phyloP scores from a whole-genome alignment of 257 asterid genomes.

The Oldenlandia corymbosa region DNA sequence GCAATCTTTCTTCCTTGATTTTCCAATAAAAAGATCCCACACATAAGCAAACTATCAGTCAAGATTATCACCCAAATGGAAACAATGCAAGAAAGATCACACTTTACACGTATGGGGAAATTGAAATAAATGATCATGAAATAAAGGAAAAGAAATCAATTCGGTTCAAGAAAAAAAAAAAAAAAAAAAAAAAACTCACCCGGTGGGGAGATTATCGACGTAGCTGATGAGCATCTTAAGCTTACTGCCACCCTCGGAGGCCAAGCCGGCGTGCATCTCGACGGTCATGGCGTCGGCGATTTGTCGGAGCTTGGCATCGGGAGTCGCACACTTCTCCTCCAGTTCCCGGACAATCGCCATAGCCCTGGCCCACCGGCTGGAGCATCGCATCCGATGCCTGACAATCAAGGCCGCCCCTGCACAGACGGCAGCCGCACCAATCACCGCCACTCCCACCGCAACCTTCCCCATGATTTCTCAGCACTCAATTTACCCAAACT shows the following conservation, averaged over 20 bases:
- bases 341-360: constrained; percentile 53
- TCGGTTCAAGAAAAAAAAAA: background rate
- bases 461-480: constrained; percentile 42
- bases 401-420: constrained; percentile 63
- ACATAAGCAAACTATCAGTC: background rate
- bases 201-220: constrained; percentile 77
- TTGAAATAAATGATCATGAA: too few species aligned
- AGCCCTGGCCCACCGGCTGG: constrained; percentile 58
- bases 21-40: background rate
- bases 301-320: constrained; percentile 51
- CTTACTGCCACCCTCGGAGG: constrained; percentile 82
- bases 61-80: background rate
- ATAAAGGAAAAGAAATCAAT: too few species aligned
- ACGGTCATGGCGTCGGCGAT: constrained; percentile 78
- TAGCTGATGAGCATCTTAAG: constrained; percentile 82
- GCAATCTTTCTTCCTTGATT: too few species aligned
- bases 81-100: background rate
- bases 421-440: constrained; percentile 63
- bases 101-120: background rate
- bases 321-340: constrained; percentile 75
- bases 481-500: background rate
- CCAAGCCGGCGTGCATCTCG: constrained; percentile 87
- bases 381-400: constrained; percentile 56
- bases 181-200: constrained; percentile 29
- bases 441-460: constrained; percentile 65